Evolutionary conservation across 768 basidiomycete genomes (phyloP), one percentile per base, ranked within the genome.

Genomic region (Lactifluus volemus): DNA sequence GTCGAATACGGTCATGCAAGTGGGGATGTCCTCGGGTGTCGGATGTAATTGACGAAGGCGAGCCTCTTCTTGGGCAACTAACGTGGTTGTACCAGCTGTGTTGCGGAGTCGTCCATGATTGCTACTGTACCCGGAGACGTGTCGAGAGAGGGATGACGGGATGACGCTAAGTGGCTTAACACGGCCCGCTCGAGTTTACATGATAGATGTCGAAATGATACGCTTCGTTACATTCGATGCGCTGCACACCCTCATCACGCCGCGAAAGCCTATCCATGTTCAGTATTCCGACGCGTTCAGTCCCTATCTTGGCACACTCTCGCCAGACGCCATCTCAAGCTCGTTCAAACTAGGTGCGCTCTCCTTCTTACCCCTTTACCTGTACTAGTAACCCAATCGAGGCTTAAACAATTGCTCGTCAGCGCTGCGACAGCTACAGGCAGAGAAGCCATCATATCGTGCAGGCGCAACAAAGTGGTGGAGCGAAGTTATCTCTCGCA

Each of bases 181-280:
- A 54, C 53, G 53, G 53, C 41, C 44, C 44, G 44, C 44, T 8
- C 7, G n/a, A 7, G 9, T 19, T 42, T 39, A 4, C 38, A 2
- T 25, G 25, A 25, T 39, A 45, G 48, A 9, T 17, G 34, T n/a
- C 15, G 15, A 19, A 34, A 73, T 74, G 54, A 81, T 88, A 70
- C 81, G 78, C 9, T 74, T 89, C 7, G 84, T 90, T 49, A 83
- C 86, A n/a, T 91, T 92, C 65, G 90, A 92, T 67, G 83, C 83
- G 1, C 73, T 91, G 29, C 82, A 86, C 67, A 92, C 90, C n/a
- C 75, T 90, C 5, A 75, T 92, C 15, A 78, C 78, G 2, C 89
- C 88, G 19, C 81, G 87, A 6, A 72, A 72, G 38, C 87, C 90
- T 3, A 78, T 92, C 49, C 77, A 86, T 61, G 76, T 81, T 32